Conservation (phyloP, 2,329 filamentous ascomycete species). For the Harringtonia lauricola region DNA sequence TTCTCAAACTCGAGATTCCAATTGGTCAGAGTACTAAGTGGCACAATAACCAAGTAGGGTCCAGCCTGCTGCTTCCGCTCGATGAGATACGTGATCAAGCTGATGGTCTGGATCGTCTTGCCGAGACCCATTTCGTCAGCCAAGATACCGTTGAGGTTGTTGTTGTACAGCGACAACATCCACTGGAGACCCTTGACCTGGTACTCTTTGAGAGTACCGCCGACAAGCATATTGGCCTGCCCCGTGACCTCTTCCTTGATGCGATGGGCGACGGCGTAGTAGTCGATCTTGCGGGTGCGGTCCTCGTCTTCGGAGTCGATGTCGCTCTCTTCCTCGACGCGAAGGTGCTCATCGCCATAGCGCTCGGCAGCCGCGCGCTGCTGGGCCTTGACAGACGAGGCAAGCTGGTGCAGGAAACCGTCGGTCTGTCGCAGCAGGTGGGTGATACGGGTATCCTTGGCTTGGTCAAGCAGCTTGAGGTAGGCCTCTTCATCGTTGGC, state of each 20-base stretch:
- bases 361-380: conserved; percentile 72
- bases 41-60: conserved; percentile 93
- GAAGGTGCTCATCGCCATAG: conserved; percentile 54
- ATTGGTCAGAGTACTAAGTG: conserved; percentile 92
- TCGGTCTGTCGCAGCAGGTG: conserved; percentile 95
- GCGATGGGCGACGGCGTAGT: conserved; percentile 95
- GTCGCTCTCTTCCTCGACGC: conserved; percentile 52
- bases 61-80: conserved; percentile 88
- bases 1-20: conserved; percentile 99
- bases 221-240: conserved; percentile 79
- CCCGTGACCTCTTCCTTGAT: conserved; percentile 82
- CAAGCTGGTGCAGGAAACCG: conserved; percentile 91
- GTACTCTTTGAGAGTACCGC: conserved; percentile 91
- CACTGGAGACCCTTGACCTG: conserved; percentile 97
- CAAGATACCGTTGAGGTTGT: conserved; percentile 97
- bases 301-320: conserved; percentile 59
- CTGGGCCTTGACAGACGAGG: conserved; percentile 86
- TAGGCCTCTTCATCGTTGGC: conserved; percentile 99
- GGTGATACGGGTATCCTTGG: conserved; percentile 98
- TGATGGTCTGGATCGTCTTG: conserved; percentile 99
- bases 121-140: conserved; percentile 99
- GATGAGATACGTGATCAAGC: conserved; percentile 92
- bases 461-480: conserved; percentile 92
- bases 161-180: conserved; percentile 99
- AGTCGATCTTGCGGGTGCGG: conserved; percentile 77